Evolutionary conservation across 768 basidiomycete genomes (phyloP).

Genomic region (Xerocomus potaroensis): DNA sequence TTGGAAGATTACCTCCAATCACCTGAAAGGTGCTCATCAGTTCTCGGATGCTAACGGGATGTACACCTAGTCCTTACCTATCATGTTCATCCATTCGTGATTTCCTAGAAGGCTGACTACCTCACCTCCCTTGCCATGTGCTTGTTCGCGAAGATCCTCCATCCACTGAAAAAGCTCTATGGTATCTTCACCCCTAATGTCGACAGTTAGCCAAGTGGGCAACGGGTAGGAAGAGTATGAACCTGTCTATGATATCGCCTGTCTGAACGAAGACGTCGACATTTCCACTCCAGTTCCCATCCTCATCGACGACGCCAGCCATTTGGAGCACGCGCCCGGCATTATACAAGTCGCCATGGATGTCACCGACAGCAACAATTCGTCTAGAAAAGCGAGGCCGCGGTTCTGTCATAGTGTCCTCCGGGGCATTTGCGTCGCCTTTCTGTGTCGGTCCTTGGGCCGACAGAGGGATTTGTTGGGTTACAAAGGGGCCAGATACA

Average conservation of each 20-base stretch:
- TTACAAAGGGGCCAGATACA: constrained; percentile 19
- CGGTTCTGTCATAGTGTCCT: constrained; percentile 17
- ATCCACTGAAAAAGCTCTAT: constrained; percentile 82
- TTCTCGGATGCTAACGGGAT: constrained; percentile 2
- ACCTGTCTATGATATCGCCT: constrained; percentile 94
- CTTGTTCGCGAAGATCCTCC: constrained; percentile 77
- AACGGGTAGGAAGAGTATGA: constrained; percentile 14
- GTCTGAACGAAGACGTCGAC: constrained; percentile 91
- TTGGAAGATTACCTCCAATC: constrained; percentile 69
- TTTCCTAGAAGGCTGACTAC: constrained; percentile 85
- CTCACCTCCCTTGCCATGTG: constrained; percentile 59
- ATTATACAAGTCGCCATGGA: constrained; percentile 86
- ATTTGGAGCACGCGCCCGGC: constrained; percentile 77
- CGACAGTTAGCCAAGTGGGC: constrained; percentile 9
- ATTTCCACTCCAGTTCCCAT: constrained; percentile 76
- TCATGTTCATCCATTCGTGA: constrained; percentile 94
- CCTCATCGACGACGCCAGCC: constrained; percentile 67
- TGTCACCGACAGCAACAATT: constrained; percentile 87
- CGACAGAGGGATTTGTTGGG: constrained; percentile 11
- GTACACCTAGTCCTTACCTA: constrained; percentile 42
- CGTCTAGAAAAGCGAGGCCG: constrained; percentile 36
- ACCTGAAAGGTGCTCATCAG: constrained; percentile 38
- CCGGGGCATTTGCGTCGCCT: constrained; percentile 4
- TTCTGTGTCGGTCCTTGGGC: constrained; percentile 3
- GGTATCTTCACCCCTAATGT: constrained; percentile 78